Base-by-base conservation (phyloP, 202 grass and related monocot genomes). In the Alloteropsis angusta region DNA sequence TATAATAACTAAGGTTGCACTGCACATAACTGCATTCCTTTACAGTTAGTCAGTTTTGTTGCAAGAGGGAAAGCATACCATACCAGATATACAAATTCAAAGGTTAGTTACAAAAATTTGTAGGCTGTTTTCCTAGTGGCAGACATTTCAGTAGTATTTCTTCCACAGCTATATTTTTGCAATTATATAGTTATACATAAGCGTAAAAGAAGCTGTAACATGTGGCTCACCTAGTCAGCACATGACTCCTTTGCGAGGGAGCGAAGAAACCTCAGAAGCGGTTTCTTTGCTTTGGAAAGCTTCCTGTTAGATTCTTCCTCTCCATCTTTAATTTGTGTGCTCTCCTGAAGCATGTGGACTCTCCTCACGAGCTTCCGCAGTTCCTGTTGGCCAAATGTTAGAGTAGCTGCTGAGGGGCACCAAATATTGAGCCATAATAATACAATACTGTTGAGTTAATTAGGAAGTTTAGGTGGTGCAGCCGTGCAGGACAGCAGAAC, bases 331-430 rank as follows among this genome's bases (percentile, higher is more conserved):
- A 65, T 79, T 75, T 34, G 60, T 25, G 34, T 63, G 72, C 73
- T 87, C 87, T 87, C 89, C 87, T 92, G 64, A 28, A 81, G 54
- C 77, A 64, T 82, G 16, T 98, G 95, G 21, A 90, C 83, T 76
- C 82, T 90, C 72, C 82, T 84, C 58, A 94, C 95, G 48, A 97
- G 95, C 74, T 90, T 90, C 35, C 89, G 72, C 61, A 97, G 55
- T 83, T 97, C 91, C 95, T 97, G 76, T 68, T 35, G 45, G 13
- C 49, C 52, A 28, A 53, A 83, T 55, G 45, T 65, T 75, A 60
- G 12, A 63, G n/a, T 22, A 71, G 26, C 74, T 23, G 14, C 74
- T 23, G 10, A 60, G 71, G 1, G 5, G 60, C 12, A 28, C 45
- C 21, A 52, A 50, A 71, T 46, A 68, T 15, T 54, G 21, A 56